phyloP scores from a whole-genome alignment of 1,284 basidiomycete species.

The Mixia osmundae region DNA sequence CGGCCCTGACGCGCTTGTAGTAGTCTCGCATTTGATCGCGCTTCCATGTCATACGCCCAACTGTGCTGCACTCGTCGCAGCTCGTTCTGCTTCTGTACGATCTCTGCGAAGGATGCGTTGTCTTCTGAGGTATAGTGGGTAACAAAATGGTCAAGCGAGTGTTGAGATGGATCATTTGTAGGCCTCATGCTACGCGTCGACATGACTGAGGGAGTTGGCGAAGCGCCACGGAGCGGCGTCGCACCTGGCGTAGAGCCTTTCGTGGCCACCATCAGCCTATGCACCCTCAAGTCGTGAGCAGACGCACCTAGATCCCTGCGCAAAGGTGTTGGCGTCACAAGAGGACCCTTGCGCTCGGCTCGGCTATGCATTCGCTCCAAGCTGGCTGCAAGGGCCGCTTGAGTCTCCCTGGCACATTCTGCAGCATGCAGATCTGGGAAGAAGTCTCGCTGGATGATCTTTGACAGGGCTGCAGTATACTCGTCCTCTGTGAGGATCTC shows the following conservation, averaged over 20 bases:
- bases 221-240: constrained; percentile 1
- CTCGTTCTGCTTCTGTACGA: constrained; percentile 65
- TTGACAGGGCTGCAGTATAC: constrained; percentile 72
- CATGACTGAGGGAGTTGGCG: constrained; percentile 2
- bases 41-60: constrained; percentile 83
- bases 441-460: constrained; percentile 90
- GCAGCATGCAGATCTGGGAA: constrained; percentile 79
- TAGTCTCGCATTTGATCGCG: constrained; percentile 34
- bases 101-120: constrained; percentile 77
- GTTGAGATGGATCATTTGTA: constrained; percentile 35
- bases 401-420: constrained; percentile 45
- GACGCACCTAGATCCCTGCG: too few species aligned
- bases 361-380: constrained; percentile 1
- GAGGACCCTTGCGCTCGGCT: neutral
- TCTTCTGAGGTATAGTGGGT: constrained; percentile 79
- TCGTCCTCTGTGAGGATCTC: constrained; percentile 46
- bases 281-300: too few species aligned
- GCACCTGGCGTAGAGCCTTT: constrained; percentile 3
- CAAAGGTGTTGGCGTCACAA: too few species aligned
- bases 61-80: constrained; percentile 47
- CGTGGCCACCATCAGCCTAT: neutral
- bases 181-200: neutral
- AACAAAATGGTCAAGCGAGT: constrained; percentile 77
- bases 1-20: constrained; percentile 12
- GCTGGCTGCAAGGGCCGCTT: constrained; percentile 27